phyloP scores from a whole-genome alignment of 768 basidiomycete species.

The Mrakia frigida region DNA sequence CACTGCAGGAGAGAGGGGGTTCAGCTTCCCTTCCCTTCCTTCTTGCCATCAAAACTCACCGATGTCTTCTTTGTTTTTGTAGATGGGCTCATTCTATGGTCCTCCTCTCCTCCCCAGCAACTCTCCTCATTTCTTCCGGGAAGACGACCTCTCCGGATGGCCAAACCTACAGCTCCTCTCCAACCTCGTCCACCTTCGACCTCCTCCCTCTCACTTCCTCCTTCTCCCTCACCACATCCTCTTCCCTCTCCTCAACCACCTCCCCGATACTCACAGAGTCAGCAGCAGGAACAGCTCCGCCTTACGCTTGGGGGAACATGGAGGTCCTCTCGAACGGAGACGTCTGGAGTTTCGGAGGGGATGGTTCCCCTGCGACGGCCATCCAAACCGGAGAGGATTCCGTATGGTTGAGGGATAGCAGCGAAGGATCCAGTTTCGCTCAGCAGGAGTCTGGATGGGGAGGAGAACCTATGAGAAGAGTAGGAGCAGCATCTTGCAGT shows the following conservation, averaged over 20 bases:
- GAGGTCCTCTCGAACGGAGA: conserved; percentile 13
- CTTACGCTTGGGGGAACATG: conserved; percentile 21
- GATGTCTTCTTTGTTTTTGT: not conserved
- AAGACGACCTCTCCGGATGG: conserved; percentile 14
- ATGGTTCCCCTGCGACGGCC: conserved; percentile 5
- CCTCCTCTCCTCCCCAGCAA: conserved; percentile 15
- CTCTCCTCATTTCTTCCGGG: conserved; percentile 25
- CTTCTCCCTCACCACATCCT: conserved; percentile 20
- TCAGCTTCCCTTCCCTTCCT: not conserved
- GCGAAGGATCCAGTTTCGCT: not conserved
- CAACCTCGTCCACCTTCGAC: conserved; percentile 12
- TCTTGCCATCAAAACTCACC: not conserved
- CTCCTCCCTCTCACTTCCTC: conserved; percentile 13
- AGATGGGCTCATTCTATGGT: conserved; percentile 27
- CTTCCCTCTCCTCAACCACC: not conserved
- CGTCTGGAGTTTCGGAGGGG: conserved; percentile 17
- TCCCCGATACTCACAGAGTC: not conserved
- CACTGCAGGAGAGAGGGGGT: not conserved
- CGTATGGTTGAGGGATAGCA: conserved; percentile 6
- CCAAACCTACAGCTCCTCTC: conserved; percentile 27
- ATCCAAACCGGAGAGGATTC: conserved; percentile 21
- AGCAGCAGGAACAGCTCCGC: not conserved
- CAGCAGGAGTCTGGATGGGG: conserved; percentile 19
- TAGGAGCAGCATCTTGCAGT: conserved; percentile 23
- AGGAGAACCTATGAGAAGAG: conserved; percentile 24